A percentile compares a stretch with the other conserved stretches of the same genome.
Evolutionary conservation across 2,329 filamentous ascomycete genomes (phyloP).

Genomic region (Fusarium beomiforme): DNA sequence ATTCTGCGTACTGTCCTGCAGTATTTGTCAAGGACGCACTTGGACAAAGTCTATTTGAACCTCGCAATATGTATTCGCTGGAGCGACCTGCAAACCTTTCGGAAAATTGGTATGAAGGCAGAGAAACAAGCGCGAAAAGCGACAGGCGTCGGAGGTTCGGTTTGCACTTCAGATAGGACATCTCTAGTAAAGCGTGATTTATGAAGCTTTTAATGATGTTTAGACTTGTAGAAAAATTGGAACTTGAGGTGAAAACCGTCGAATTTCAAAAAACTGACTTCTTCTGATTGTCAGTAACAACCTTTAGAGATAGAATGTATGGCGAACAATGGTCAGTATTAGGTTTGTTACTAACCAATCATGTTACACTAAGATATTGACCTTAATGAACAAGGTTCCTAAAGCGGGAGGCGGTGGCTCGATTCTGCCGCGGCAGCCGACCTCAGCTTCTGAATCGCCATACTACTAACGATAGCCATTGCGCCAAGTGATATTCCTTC

Average conservation of each 20-base stretch:
- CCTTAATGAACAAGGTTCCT: conserved; percentile 1
- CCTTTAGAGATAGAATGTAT: too few relatives aligned
- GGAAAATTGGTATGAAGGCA: not conserved
- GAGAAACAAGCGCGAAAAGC: not conserved
- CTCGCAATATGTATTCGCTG: not conserved
- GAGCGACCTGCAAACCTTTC: not conserved
- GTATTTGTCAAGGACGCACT: not conserved
- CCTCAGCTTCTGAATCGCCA: conserved; percentile 31
- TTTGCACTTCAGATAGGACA: not conserved
- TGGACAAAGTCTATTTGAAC: conserved; percentile 1
- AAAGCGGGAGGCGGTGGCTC: conserved; percentile 42
- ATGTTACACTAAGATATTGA: conserved; percentile 12
- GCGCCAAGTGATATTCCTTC: conserved; percentile 13
- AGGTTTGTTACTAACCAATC: conserved; percentile 17
- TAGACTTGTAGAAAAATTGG: not conserved
- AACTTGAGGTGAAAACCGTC: not conserved
- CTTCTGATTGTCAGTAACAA: too few relatives aligned
- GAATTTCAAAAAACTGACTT: too few relatives aligned
- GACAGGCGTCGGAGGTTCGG: conserved; percentile 1
- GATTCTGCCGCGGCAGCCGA: conserved; percentile 43
- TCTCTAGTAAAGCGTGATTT: not conserved
- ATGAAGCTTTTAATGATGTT: not conserved
- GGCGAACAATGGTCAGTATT: too few relatives aligned
- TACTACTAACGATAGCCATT: conserved; percentile 13
- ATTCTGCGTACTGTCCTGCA: not conserved